phyloP scores from a whole-genome alignment of 169 alveolate genomes.

The Cryptosporidium bovis region DNA sequence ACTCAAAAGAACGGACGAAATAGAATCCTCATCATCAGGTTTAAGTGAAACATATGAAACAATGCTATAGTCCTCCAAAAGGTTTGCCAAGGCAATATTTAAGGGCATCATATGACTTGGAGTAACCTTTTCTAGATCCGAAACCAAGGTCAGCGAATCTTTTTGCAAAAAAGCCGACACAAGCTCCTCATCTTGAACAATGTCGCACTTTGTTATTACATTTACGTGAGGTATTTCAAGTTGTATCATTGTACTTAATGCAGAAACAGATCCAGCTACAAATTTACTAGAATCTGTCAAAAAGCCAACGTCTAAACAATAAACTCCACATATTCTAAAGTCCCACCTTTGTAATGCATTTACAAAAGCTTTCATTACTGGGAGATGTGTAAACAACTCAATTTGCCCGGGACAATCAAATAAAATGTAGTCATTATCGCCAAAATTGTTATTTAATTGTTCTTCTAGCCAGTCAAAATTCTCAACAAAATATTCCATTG shows the following conservation, averaged over 20 bases:
- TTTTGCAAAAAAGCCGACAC: constrained; percentile 31
- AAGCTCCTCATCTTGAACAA: constrained; percentile 82
- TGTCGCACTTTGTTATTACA: constrained; percentile 95
- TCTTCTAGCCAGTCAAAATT: constrained; percentile 94
- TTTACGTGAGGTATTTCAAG: constrained; percentile 94
- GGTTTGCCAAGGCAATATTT: constrained; percentile 63
- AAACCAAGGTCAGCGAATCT: constrained; percentile 39
- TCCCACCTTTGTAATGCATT: constrained; percentile 87
- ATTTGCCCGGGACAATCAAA: constrained; percentile 98
- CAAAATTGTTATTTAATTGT: constrained; percentile 90
- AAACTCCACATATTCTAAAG: constrained; percentile 92
- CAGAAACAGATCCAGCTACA: constrained; percentile 93
- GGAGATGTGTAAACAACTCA: constrained; percentile 95
- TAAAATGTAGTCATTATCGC: constrained; percentile 93
- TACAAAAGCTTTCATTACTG: constrained; percentile 90
- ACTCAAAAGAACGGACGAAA: constrained; percentile 23
- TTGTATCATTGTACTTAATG: constrained; percentile 95
- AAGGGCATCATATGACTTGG: constrained; percentile 70
- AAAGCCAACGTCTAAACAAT: constrained; percentile 93
- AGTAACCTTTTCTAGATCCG: constrained; percentile 50
- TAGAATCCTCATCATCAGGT: constrained; percentile 66
- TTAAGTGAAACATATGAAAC: constrained; percentile 57
- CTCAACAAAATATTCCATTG: constrained; percentile 94
- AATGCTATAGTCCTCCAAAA: constrained; percentile 63
- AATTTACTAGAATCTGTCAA: constrained; percentile 92